Evolutionary conservation across 73 alveolate genomes (phyloP).

Genomic region (Tetrahymena borealis): DNA sequence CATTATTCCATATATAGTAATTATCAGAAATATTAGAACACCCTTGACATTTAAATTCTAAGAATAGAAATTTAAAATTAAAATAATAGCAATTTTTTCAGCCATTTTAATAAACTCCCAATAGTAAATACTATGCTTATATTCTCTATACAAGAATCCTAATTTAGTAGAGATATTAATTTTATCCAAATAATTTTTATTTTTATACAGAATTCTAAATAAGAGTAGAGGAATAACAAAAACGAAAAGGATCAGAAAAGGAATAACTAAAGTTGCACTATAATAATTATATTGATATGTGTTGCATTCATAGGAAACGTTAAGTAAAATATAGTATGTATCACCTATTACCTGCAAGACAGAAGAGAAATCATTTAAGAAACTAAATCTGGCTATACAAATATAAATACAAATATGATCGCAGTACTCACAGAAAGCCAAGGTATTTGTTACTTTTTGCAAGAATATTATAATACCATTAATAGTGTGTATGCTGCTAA

Average conservation of each 20-base stretch:
- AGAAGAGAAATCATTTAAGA: background rate
- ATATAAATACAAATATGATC: background rate
- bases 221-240: background rate
- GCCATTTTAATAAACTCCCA: slow-evolving; percentile 24
- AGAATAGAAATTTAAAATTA: background rate
- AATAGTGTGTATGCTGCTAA: background rate
- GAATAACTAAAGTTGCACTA: background rate
- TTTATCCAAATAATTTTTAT: background rate
- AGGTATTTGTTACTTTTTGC: background rate
- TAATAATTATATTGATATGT: background rate
- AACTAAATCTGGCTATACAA: background rate
- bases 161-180: background rate
- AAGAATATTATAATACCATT: background rate
- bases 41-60: background rate
- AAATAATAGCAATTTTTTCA: slow-evolving; percentile 7
- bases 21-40: background rate
- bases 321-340: background rate
- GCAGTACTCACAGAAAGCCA: background rate
- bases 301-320: slow-evolving; percentile 6
- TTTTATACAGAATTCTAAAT: background rate
- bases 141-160: slow-evolving; percentile 26
- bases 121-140: background rate
- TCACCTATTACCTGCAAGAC: slow-evolving; percentile 2
- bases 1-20: background rate
- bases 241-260: slow-evolving; percentile 3